Evolutionary conservation across 1,284 basidiomycete genomes (phyloP), one percentile per base, ranked within the genome.

Genomic region (Mycosarcoma mackinlayi): DNA sequence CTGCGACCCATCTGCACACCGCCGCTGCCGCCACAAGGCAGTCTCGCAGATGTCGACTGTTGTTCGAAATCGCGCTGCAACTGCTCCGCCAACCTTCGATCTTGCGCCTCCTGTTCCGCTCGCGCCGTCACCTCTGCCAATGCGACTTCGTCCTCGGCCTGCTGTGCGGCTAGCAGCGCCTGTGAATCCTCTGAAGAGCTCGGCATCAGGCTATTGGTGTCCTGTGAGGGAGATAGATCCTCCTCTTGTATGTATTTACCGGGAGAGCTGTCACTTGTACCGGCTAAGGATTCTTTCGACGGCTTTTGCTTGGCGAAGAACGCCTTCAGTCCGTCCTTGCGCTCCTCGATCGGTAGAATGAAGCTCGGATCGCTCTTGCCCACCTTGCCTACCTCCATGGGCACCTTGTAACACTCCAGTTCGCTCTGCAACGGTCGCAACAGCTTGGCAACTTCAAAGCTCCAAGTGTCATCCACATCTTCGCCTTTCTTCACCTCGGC

Each of bases 361-460:
- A 92, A 95, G 1, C 88, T 88, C 1, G 89, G 84, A 6, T 91
- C 92, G 76, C 95, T 91, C 3, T 86, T 89, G 6, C 93, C 92
- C 3, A 96, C 90, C 84, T 91, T 95, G 0, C 94, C 94, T 0
- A 98, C 90, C 85, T 96, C 93, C 62, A 88, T 88, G 0, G 92
- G 91, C 1, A 97, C 94, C 54, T 89, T 88, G 80, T 95, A 97
- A 91, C 90, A 92, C 60, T 90, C 88, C 3, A 96, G 84, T 4
- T 78, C 47, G 19, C 53, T 52, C 16, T 86, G 82, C 74, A 89
- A 90, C 0, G 93, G 90, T 45, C 87, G 85, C 23, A 95, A 85
- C 18, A 97, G 82, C 38, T 86, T 86, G 35, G 84, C 86, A 25
- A 91, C 86, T 56, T 72, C 77, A 30, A 87, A 86, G 7, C 83